phyloP scores from a whole-genome alignment of 208 protist genomes.

The Leishmania mexicana region DNA sequence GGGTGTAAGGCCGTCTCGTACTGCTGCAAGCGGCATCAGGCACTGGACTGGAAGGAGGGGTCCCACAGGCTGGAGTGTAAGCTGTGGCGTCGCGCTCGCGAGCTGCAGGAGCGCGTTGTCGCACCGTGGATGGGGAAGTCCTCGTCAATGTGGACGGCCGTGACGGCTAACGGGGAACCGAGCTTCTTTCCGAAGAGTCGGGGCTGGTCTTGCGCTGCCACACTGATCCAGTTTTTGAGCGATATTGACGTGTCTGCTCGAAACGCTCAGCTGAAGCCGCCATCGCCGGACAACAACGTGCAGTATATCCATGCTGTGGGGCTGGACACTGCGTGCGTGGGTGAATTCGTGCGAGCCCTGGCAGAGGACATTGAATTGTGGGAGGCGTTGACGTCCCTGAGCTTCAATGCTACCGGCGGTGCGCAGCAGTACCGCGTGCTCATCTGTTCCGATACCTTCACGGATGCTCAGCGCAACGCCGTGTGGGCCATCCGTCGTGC shows the following conservation, averaged over 20 bases:
- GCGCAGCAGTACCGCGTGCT: slow-evolving; percentile 45
- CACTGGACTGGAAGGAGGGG: slow-evolving; percentile 70
- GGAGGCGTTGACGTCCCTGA: not conserved
- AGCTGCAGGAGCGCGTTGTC: slow-evolving; percentile 51
- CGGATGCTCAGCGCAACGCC: slow-evolving; percentile 44
- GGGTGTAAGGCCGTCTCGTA: slow-evolving; percentile 76
- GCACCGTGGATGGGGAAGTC: slow-evolving; percentile 12
- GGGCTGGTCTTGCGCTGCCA: slow-evolving; percentile 34
- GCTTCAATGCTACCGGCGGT: not conserved
- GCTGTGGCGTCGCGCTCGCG: slow-evolving; percentile 49
- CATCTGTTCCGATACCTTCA: slow-evolving; percentile 52
- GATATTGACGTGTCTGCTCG: slow-evolving; percentile 21
- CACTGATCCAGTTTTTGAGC: slow-evolving; percentile 42
- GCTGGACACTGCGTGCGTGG: slow-evolving; percentile 22
- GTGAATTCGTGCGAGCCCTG: slow-evolving; percentile 20
- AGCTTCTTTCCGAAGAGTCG: slow-evolving; percentile 1
- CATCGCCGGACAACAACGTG: not conserved
- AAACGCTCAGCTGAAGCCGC: slow-evolving; percentile 1
- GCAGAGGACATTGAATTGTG: slow-evolving; percentile 4
- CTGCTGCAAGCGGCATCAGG: slow-evolving; percentile 78
- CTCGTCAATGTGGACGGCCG: not conserved
- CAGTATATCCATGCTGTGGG: slow-evolving; percentile 39
- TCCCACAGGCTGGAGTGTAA: slow-evolving; percentile 62
- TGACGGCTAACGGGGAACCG: not conserved
- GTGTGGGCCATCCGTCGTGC: slow-evolving; percentile 53